Base-by-base conservation (phyloP, 2,329 filamentous ascomycete species). In the Neopestalotiopsis sp. region DNA sequence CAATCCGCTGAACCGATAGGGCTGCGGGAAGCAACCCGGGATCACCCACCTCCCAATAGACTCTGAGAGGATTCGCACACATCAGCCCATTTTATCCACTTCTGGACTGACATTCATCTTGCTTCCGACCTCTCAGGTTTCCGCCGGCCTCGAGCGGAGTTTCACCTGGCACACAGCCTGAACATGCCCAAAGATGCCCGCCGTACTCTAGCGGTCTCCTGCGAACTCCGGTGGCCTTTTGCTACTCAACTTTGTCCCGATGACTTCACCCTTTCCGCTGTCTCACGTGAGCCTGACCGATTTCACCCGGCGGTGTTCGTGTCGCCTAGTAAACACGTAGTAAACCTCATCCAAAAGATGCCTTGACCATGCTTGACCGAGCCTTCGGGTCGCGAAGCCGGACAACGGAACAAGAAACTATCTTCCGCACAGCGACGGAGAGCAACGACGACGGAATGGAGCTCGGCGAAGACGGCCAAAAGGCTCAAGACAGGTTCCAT, bases 141-240 rank as follows among this genome's bases (percentile, higher is more conserved):
- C 65, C 65, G 38, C 24, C 52, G 52, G 30, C 20, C 65, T 59
- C 52, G 56, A n/a, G 49, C 52, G 65, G 65, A 67, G 65, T 67
- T 67, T 67, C 65, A 67, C 49, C 24, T 66, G 63, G 10, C 60
- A 42, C 45, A 63, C 34, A n/a, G 42, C 62, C 17, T 34, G 30
- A 38, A 38, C 34, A 9, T 38, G 34, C 34, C 34, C 34, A 38
- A 38, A 30, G 40, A 30, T 60, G 13, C 24, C 40, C 56, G n/a
- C 34, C 24, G 24, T 56, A n/a, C 56, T 38, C 13, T 28, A 34
- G 17, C 52, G 65, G 34, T 38, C 65, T 67, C 65, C 65, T 67
- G 56, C 65, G 65, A 60, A 28, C 52, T 67, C 56, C 65, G 52
- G 45, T 57, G 64, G 64, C 45, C 49, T 20, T 24, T 13, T 28